These are phyloP conservation scores for Pseudonectria buxi DNA, from an alignment of 2,329 filamentous ascomycete species.

Conservation along the genomic window DNA sequence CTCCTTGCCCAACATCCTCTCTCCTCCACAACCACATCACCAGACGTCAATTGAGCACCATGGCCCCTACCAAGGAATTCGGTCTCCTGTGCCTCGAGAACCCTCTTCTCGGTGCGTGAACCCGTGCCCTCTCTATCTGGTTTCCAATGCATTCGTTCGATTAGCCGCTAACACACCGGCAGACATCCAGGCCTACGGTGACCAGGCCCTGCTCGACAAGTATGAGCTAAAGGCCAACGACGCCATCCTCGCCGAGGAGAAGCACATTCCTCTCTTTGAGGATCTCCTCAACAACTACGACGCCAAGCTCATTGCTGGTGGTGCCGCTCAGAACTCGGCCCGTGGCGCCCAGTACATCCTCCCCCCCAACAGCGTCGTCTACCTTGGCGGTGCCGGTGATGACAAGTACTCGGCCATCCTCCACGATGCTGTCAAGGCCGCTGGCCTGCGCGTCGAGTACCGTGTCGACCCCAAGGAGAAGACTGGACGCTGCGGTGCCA, in stretches of 20 bases:
- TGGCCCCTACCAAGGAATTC: slow-evolving; percentile 74
- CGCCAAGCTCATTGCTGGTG: slow-evolving; percentile 90
- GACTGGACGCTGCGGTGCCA: slow-evolving; percentile 89
- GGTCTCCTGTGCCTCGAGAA: slow-evolving; percentile 93
- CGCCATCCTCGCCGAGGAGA: slow-evolving; percentile 89
- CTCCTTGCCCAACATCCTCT: slow-evolving; percentile 2
- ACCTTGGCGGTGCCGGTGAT: slow-evolving; percentile 86
- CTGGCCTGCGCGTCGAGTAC: slow-evolving; percentile 90
- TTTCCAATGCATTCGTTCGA: not conserved
- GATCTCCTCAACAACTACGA: slow-evolving; percentile 88
- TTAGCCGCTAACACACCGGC: slow-evolving; percentile 1
- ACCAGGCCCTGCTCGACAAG: slow-evolving; percentile 80
- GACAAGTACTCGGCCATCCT: slow-evolving; percentile 94
- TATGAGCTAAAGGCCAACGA: slow-evolving; percentile 94
- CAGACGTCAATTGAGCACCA: slow-evolving; percentile 35
- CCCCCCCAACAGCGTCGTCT: slow-evolving; percentile 80
- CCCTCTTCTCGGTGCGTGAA: slow-evolving; percentile 74
- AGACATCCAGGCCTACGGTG: slow-evolving; percentile 88
- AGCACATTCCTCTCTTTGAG: slow-evolving; percentile 86
- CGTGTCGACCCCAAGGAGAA: slow-evolving; percentile 76
- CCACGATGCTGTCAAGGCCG: slow-evolving; percentile 75
- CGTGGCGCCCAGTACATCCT: slow-evolving; percentile 96
- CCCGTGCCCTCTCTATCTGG: slow-evolving; percentile 1
- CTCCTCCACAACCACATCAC: slow-evolving; percentile 8
- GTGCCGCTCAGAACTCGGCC: slow-evolving; percentile 95